A percentile compares a stretch with the other conserved stretches of the same genome.
Conservation (phyloP, 202 grass and related monocot species). For the Eragrostis tef region DNA sequence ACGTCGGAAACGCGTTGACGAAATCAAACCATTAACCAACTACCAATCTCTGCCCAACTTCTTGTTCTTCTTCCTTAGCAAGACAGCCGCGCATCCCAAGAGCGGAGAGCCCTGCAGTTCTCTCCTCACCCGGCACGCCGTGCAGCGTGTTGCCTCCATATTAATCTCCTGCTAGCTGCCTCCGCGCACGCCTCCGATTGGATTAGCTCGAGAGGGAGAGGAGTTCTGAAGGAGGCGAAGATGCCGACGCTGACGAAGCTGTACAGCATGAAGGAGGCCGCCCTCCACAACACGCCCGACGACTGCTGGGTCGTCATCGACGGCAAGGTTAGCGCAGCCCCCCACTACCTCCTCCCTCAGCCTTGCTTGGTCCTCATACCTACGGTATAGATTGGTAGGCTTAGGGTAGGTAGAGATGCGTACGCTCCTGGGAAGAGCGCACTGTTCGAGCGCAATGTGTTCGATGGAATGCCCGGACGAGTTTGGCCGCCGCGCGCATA, state of each 20-base stretch:
- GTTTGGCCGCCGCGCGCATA: neutral
- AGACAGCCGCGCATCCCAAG: constrained; percentile 39
- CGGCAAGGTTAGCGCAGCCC: constrained; percentile 61
- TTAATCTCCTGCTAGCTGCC: neutral
- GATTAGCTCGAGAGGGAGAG: neutral
- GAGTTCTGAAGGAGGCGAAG: neutral
- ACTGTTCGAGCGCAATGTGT: too few species aligned
- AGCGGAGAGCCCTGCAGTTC: neutral
- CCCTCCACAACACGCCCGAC: constrained; percentile 70
- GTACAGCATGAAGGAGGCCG: constrained; percentile 75
- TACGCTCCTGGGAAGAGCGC: neutral
- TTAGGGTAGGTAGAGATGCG: constrained; percentile 22
- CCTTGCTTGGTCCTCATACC: neutral
- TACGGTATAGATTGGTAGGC: neutral
- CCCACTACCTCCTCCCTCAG: neutral
- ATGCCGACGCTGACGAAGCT: constrained; percentile 83
- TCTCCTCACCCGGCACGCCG: constrained; percentile 44
- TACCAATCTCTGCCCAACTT: neutral
- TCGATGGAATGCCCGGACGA: constrained; percentile 45
- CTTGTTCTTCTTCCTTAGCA: constrained; percentile 46
- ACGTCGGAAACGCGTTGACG: neutral
- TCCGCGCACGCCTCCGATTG: neutral
- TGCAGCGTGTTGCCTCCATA: neutral
- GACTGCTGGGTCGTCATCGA: constrained; percentile 88
- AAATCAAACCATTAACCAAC: neutral